Conservation (phyloP, 306 rosid species). For the Clitoria ternatea region DNA sequence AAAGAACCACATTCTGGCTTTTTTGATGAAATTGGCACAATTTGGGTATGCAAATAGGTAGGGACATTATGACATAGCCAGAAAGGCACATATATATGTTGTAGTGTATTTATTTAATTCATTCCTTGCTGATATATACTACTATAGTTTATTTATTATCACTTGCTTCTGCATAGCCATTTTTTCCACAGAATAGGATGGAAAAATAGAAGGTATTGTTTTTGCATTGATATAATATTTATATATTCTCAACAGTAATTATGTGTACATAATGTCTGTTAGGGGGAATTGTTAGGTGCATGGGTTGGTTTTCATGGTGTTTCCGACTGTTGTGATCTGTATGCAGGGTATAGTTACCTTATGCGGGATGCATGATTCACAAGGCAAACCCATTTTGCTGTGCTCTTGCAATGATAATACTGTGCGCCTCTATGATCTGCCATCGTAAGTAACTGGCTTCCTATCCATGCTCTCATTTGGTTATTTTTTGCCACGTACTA, state of each 20-base stretch:
- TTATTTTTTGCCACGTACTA: too few relatives aligned
- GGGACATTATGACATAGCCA: not conserved
- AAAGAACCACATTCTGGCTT: not conserved
- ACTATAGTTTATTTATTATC: too few relatives aligned
- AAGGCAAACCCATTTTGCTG: conserved; percentile 81
- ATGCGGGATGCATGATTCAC: conserved; percentile 87
- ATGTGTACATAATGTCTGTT: not conserved
- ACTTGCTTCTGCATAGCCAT: not conserved
- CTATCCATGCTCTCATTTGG: not conserved
- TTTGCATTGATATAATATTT: not conserved
- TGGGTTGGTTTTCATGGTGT: not conserved
- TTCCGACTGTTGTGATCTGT: conserved; percentile 10
- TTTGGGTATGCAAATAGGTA: not conserved
- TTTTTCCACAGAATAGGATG: not conserved
- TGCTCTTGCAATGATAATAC: conserved; percentile 88
- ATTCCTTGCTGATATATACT: not conserved
- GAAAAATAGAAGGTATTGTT: not conserved
- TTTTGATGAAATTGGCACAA: not conserved
- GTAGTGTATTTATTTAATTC: not conserved
- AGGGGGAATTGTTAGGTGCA: not conserved
- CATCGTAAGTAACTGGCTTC: conserved; percentile 70
- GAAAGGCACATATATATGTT: not conserved
- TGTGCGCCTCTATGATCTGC: conserved; percentile 86
- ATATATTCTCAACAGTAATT: not conserved
- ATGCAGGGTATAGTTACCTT: conserved; percentile 79